Evolutionary conservation across 495 filamentous ascomycete species (phyloP).

Genomic region (Hyaloscypha hepaticicola): DNA sequence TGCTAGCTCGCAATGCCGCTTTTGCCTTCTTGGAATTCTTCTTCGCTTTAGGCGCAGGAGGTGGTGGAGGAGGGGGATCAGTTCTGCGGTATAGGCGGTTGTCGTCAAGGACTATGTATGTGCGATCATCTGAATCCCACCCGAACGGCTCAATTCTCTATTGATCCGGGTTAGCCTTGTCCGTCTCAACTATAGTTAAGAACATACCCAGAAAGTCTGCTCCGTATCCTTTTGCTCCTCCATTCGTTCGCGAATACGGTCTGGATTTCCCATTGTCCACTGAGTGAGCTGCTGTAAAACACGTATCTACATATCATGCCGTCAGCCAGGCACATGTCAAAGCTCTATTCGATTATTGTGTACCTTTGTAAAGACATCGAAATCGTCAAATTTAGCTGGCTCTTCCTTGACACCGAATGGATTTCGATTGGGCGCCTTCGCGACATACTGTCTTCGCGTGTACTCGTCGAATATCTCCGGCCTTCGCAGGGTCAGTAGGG

Average conservation of each 20-base stretch:
- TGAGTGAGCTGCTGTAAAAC: constrained; percentile 88
- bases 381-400: constrained; percentile 70
- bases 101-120: constrained; percentile 90
- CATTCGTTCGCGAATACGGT: constrained; percentile 83
- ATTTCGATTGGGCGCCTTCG: constrained; percentile 73
- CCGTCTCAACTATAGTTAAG: background rate
- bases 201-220: constrained; percentile 78
- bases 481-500: constrained; percentile 43
- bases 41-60: constrained; percentile 65
- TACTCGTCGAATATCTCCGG: constrained; percentile 93
- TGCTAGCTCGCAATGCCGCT: constrained; percentile 64
- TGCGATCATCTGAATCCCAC: constrained; percentile 80
- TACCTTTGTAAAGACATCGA: constrained; percentile 80
- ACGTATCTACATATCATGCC: constrained; percentile 53
- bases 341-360: background rate
- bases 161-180: constrained; percentile 27
- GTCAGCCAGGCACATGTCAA: background rate
- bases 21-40: constrained; percentile 73
- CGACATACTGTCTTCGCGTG: constrained; percentile 82
- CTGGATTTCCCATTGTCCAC: constrained; percentile 84
- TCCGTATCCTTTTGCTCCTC: constrained; percentile 77
- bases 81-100: constrained; percentile 86
- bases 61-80: constrained; percentile 58
- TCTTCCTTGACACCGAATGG: constrained; percentile 81
- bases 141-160: constrained; percentile 92